Base-by-base conservation (phyloP, 2,329 filamentous ascomycete species). In the Bisporella sp. region DNA sequence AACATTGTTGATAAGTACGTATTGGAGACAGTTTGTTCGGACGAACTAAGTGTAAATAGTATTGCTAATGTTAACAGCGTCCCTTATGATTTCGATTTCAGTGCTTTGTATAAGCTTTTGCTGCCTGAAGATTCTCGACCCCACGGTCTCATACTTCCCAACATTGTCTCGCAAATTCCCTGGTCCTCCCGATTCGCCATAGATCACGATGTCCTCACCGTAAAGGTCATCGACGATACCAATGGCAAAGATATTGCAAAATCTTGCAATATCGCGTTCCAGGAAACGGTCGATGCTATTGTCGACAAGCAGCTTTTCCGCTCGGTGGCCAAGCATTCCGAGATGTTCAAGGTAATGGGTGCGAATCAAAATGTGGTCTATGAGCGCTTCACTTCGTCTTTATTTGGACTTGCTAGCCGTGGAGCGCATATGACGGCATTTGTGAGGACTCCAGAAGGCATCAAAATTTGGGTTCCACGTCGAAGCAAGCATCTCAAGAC, bases 401-500 rank as follows among this genome's bases (percentile, higher is more conserved):
- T 89, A 3, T 87, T 88, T 55, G 85, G 84, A 5, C 75, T 86
- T 30, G 75, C 80, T 39, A 79, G 75, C 4, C 82, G 84, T 50
- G 84, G 84, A 31, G 76, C 72, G 0, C 82, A 89, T 62, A 72
- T 86, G 68, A 88, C 82, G 0, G 81, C 76, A 4, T 88, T 82
- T 61, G 73, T 75, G 12, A 61, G 69, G 6, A 71, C 73, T 5
- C 64, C 63, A 21, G 65, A 60, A 56, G 51, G 46, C 13, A 33
- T 87, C 42, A 79, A 75, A 57, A 75, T 92, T 31, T 92, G 88
- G 87, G 76, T 88, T 1, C 84, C 88, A 0, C 72, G 81, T 28
- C 73, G 87, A 21, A 78, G 82, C 43, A 71, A 67, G 46, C 76
- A 73, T 9, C 85, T 90, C 61, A 78, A 83, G 64, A 89, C 85